These are phyloP conservation scores for Paecilomyces variotii DNA, from an alignment of 2,329 filamentous ascomycete species.

Conservation along the genomic window DNA sequence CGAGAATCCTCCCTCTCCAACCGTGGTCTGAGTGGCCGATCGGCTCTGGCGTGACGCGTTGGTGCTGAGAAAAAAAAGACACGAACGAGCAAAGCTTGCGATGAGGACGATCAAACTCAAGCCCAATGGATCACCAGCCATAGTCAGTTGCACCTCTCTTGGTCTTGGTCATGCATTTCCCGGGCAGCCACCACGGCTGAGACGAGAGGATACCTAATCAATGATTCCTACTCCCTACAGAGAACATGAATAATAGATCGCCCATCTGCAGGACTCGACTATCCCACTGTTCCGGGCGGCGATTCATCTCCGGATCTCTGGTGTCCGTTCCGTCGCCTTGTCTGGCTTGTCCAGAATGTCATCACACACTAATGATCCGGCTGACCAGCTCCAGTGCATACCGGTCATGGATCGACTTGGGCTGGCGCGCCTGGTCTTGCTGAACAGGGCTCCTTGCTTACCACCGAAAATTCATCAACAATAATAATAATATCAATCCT, in stretches of 20 bases:
- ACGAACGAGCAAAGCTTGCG: not conserved
- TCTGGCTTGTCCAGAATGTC: not conserved
- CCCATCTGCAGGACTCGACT: not conserved
- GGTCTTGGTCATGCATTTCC: not conserved
- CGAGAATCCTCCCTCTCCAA: not conserved
- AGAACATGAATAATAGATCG: not conserved
- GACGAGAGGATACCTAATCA: not conserved
- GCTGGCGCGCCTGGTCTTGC: not conserved
- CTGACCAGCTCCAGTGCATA: not conserved
- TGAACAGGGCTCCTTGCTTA: not conserved
- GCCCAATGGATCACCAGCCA: not conserved
- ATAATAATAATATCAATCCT: not conserved
- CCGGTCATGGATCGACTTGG: not conserved
- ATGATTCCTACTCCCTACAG: not conserved
- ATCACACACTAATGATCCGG: not conserved
- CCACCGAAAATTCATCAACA: not conserved
- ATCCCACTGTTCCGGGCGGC: not conserved
- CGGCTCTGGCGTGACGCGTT: not conserved
- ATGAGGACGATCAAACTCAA: not conserved
- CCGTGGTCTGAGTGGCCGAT: not conserved
- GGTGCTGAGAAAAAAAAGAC: not conserved
- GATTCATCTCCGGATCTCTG: not conserved
- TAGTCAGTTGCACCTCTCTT: not conserved
- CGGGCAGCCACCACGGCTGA: not conserved
- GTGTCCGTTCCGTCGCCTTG: not conserved